Conservation (phyloP, 345 rosid genomes). For the Lenwebbia sp. region DNA sequence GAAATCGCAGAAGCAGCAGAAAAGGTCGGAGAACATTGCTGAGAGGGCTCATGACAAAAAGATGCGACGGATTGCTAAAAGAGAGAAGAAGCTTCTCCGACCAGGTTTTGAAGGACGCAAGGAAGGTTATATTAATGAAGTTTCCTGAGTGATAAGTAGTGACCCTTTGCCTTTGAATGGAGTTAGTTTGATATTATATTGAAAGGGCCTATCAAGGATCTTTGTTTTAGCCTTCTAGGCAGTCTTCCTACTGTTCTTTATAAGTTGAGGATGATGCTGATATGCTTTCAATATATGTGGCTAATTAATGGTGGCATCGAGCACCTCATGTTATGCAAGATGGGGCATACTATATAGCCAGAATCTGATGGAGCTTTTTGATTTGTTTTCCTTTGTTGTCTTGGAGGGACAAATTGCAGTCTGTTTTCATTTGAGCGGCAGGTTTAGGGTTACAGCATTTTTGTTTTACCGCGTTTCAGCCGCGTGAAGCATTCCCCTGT, state of each 20-base stretch:
- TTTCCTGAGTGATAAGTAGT: neutral
- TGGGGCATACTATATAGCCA: neutral
- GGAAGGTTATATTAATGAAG: slow-evolving; percentile 17
- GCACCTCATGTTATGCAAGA: neutral
- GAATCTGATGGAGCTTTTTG: neutral
- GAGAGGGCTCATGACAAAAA: slow-evolving; percentile 66
- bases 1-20: slow-evolving; percentile 65
- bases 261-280: neutral
- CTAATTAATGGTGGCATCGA: neutral
- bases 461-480: neutral
- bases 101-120: slow-evolving; percentile 92
- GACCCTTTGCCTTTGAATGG: neutral
- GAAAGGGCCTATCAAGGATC: neutral
- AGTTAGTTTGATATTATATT: neutral
- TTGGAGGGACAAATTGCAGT: neutral
- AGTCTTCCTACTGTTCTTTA: neutral
- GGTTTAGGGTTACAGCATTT: neutral
- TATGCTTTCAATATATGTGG: neutral
- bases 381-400: neutral
- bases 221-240: neutral
- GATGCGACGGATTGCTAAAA: slow-evolving; percentile 56
- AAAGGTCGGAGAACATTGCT: slow-evolving; percentile 60
- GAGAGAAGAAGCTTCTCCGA: slow-evolving; percentile 82
- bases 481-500: neutral
- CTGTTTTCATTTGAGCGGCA: neutral